Conservation (phyloP, 78 protist species). For the Anaeramoeba flamelloides region DNA sequence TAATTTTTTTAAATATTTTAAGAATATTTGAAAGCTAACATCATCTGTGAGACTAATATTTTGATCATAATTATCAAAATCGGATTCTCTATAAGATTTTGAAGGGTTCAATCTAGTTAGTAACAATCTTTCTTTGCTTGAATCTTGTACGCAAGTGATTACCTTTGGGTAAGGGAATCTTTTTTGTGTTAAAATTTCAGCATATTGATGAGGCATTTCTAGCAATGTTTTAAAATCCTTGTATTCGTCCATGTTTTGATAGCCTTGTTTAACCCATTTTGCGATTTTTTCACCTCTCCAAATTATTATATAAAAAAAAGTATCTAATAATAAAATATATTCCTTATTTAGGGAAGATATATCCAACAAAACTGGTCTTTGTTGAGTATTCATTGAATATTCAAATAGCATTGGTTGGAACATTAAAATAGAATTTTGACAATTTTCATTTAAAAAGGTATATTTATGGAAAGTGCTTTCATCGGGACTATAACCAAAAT, state of each 20-base stretch:
- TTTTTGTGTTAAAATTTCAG: too few species aligned
- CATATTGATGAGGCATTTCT: neutral
- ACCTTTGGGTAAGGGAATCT: too few species aligned
- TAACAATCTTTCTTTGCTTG: too few species aligned
- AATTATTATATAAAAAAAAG: conserved; percentile 83
- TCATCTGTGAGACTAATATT: too few species aligned
- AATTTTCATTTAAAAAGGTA: conserved; percentile 31
- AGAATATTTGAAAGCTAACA: too few species aligned
- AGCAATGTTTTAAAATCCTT: neutral
- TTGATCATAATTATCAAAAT: too few species aligned
- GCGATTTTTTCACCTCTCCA: conserved; percentile 82
- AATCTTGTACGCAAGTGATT: too few species aligned
- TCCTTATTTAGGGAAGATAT: neutral
- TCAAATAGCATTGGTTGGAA: conserved; percentile 82
- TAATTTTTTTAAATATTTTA: too few species aligned
- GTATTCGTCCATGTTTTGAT: neutral
- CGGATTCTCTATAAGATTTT: too few species aligned
- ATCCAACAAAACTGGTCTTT: neutral
- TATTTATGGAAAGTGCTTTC: conserved; percentile 71
- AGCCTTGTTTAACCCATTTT: conserved; percentile 54
- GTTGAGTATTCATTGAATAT: conserved; percentile 30
- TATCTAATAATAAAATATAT: conserved; percentile 80
- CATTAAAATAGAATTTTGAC: conserved; percentile 62
- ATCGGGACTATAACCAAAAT: conserved; percentile 82
- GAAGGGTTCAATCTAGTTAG: too few species aligned